Evolutionary conservation across 768 basidiomycete genomes (phyloP).

Genomic region (Artomyces pyxidatus): DNA sequence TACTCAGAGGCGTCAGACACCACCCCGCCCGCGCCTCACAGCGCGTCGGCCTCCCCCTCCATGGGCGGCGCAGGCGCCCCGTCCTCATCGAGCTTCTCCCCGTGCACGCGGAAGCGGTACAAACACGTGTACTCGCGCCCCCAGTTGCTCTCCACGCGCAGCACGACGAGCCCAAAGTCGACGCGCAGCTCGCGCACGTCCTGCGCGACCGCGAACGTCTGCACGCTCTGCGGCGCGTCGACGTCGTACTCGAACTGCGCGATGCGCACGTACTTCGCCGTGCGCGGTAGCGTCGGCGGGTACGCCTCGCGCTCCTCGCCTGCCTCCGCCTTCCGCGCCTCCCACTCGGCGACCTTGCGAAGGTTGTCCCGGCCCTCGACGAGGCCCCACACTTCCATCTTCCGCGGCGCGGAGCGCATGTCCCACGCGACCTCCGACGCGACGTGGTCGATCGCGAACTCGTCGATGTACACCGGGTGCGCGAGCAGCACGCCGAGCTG

Average conservation of each 20-base stretch:
- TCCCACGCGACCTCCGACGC: conserved; percentile 77
- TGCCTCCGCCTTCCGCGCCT: conserved; percentile 22
- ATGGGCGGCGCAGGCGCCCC: background rate
- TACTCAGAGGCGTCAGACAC: too few relatives aligned
- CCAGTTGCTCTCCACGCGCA: conserved; percentile 82
- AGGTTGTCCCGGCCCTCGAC: conserved; percentile 73
- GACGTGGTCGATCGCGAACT: conserved; percentile 85
- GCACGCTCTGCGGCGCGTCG: conserved; percentile 31
- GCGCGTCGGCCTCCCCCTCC: too few relatives aligned
- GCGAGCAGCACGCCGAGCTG: conserved; percentile 79
- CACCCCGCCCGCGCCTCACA: too few relatives aligned
- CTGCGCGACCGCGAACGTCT: conserved; percentile 40
- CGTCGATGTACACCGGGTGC: conserved; percentile 45
- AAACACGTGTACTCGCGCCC: conserved; percentile 84
- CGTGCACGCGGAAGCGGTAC: conserved; percentile 80
- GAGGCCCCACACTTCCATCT: conserved; percentile 89
- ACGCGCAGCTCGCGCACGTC: conserved; percentile 64
- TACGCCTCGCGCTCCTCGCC: conserved; percentile 17
- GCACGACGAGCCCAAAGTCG: conserved; percentile 79
- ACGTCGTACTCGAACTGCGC: conserved; percentile 42
- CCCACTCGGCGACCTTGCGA: conserved; percentile 50
- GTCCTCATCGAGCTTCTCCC: conserved; percentile 32
- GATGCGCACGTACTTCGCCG: conserved; percentile 31
- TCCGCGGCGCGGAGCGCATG: conserved; percentile 68
- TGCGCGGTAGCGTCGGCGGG: conserved; percentile 23